These are phyloP conservation scores for Populus pruinosa DNA, from an alignment of 345 rosid species.

Conservation along the genomic window DNA sequence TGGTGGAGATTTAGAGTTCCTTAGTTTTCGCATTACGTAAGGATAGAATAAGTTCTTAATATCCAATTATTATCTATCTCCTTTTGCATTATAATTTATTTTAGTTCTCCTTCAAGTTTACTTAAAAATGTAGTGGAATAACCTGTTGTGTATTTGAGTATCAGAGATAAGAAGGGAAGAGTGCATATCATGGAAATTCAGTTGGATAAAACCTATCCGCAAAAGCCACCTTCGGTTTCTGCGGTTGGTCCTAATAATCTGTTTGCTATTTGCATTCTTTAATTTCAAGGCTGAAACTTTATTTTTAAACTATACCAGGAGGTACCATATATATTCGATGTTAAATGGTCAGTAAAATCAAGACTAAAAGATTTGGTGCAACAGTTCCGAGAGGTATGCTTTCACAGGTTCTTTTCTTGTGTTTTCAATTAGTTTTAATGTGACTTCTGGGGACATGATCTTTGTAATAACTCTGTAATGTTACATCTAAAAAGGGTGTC, in stretches of 20 bases:
- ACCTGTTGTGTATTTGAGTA: conserved; percentile 12
- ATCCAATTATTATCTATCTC: too few species aligned
- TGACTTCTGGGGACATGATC: neutral
- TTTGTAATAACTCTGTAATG: conserved; percentile 4
- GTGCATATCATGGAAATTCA: conserved; percentile 57
- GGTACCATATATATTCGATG: conserved; percentile 53
- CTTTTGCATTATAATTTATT: neutral
- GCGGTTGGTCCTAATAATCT: conserved; percentile 45
- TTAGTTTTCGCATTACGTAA: conserved; percentile 64
- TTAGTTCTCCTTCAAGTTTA: conserved; percentile 4
- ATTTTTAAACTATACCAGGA: conserved; percentile 40
- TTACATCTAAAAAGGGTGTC: neutral
- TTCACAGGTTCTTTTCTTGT: neutral
- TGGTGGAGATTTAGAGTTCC: conserved; percentile 50
- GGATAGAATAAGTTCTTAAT: conserved; percentile 4
- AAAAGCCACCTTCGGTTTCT: conserved; percentile 60
- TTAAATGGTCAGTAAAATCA: conserved; percentile 56
- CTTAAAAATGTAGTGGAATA: neutral
- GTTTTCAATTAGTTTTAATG: neutral
- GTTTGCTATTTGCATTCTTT: neutral
- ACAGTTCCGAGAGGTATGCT: conserved; percentile 56
- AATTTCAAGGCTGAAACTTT: conserved; percentile 5
- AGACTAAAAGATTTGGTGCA: conserved; percentile 59
- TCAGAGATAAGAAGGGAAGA: conserved; percentile 61
- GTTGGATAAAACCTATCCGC: conserved; percentile 51